These are phyloP conservation scores for Aspergillus sp. DNA, from an alignment of 2,329 filamentous ascomycete genomes.

Conservation along the genomic window DNA sequence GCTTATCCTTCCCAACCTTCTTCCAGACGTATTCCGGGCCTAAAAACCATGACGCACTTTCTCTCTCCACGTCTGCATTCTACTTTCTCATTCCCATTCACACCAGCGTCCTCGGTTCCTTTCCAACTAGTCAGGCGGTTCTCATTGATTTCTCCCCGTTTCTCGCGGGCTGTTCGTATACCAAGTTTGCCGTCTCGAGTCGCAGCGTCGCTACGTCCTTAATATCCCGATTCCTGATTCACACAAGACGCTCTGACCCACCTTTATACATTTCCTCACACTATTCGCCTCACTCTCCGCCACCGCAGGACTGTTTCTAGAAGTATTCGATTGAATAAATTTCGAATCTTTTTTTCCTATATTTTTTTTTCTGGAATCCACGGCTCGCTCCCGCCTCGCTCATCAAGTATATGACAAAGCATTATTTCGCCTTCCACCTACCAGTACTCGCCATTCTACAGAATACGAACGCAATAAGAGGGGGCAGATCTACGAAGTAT, in stretches of 20 bases:
- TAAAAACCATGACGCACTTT: slow-evolving; percentile 41
- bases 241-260: slow-evolving; percentile 6
- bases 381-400: neutral
- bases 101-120: slow-evolving; percentile 30
- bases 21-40: slow-evolving; percentile 22
- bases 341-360: neutral
- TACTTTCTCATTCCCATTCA: slow-evolving; percentile 29
- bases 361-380: neutral
- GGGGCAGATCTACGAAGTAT: neutral
- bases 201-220: neutral
- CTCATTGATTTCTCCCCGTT: slow-evolving; percentile 3
- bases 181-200: neutral
- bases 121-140: slow-evolving; percentile 11
- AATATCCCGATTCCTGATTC: slow-evolving; percentile 7
- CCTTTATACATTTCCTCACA: slow-evolving; percentile 14
- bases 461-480: neutral
- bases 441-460: neutral
- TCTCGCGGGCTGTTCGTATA: slow-evolving; percentile 4
- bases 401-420: neutral
- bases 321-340: neutral
- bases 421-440: neutral
- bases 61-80: slow-evolving; percentile 30
- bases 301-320: slow-evolving; percentile 12
- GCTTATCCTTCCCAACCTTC: slow-evolving; percentile 6
- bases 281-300: slow-evolving; percentile 11